These are phyloP conservation scores for Colletotrichum sojae DNA, from an alignment of 2,329 filamentous ascomycete species.

Conservation along the genomic window DNA sequence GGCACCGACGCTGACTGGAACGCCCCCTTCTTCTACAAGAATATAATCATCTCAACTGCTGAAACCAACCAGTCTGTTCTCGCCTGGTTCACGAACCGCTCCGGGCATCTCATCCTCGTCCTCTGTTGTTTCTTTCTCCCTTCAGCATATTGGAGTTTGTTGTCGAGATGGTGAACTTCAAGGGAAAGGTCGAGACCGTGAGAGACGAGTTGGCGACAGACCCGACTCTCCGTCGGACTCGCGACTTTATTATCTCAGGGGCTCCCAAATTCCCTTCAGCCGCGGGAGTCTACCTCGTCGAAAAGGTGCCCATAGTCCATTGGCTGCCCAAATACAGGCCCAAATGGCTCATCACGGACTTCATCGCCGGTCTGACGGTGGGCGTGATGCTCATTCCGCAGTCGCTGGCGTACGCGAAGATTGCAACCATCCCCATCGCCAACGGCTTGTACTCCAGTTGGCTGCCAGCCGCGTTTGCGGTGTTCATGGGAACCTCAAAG, in stretches of 20 bases:
- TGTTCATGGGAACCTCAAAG: conserved; percentile 74
- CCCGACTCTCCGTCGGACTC: conserved; percentile 50
- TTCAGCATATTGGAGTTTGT: background rate
- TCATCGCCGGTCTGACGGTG: conserved; percentile 73
- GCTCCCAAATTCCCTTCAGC: conserved; percentile 63
- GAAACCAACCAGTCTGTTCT: conserved; percentile 33
- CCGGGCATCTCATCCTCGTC: background rate
- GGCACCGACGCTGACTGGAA: conserved; percentile 8
- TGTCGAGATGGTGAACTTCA: conserved; percentile 28
- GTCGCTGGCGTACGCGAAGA: conserved; percentile 73
- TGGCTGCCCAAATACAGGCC: conserved; percentile 75
- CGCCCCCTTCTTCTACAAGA: conserved; percentile 3
- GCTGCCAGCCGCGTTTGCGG: conserved; percentile 70
- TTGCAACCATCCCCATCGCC: conserved; percentile 73
- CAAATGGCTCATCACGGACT: conserved; percentile 73
- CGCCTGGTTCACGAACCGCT: background rate
- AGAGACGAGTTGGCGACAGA: conserved; percentile 48
- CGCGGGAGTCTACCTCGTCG: conserved; percentile 68
- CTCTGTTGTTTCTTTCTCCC: background rate
- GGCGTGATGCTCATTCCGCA: conserved; percentile 74
- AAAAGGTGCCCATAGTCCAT: conserved; percentile 73
- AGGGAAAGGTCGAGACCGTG: conserved; percentile 2
- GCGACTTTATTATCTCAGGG: conserved; percentile 49
- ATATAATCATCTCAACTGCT: conserved; percentile 30
- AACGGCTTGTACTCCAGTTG: conserved; percentile 73